These are phyloP conservation scores for Suillus decipiens DNA, from an alignment of 768 basidiomycete species.

Conservation along the genomic window DNA sequence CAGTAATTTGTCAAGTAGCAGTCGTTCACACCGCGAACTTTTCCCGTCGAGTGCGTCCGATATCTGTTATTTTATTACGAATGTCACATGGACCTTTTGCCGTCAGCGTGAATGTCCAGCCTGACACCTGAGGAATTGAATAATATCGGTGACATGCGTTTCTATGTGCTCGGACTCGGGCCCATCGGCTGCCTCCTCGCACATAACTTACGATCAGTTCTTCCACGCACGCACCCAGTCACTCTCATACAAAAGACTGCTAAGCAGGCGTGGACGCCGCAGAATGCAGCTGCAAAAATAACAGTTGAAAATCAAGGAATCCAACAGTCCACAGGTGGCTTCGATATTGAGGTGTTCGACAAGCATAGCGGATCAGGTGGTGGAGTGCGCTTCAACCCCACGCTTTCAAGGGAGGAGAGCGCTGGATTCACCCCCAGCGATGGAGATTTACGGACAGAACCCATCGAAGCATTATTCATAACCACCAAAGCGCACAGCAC, in stretches of 20 bases:
- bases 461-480: conserved; percentile 80
- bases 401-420: conserved; percentile 15
- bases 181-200: conserved; percentile 83
- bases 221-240: conserved; percentile 55
- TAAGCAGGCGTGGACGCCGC: conserved; percentile 37
- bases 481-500: conserved; percentile 78
- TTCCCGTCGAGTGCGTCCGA: conserved; percentile 12
- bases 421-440: conserved; percentile 18
- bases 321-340: conserved; percentile 42
- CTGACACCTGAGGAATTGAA: not conserved
- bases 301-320: conserved; percentile 53
- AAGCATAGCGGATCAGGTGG: conserved; percentile 23
- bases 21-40: not conserved
- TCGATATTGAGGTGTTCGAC: conserved; percentile 52
- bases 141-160: conserved; percentile 50
- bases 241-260: conserved; percentile 67
- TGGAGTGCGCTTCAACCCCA: conserved; percentile 21
- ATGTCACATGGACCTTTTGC: conserved; percentile 11
- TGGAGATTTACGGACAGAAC: conserved; percentile 22
- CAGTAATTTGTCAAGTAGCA: not conserved
- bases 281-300: conserved; percentile 39
- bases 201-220: conserved; percentile 68
- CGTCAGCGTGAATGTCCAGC: conserved; percentile 3
- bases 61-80: conserved; percentile 4
- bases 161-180: conserved; percentile 80